Evolutionary conservation across 2,329 filamentous ascomycete genomes (phyloP).

Genomic region (Hypocrella siamensis): DNA sequence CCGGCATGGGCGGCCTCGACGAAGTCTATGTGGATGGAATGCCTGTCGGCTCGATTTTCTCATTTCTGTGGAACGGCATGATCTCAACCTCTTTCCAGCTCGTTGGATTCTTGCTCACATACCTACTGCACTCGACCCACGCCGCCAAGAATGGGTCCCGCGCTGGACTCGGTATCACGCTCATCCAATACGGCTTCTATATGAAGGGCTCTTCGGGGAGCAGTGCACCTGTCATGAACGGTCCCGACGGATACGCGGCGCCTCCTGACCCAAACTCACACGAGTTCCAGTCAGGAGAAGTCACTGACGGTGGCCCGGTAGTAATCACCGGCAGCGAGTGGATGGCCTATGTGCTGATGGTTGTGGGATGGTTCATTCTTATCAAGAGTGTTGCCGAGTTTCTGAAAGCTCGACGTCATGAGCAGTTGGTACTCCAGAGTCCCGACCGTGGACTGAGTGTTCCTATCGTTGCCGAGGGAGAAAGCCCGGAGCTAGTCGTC

Average conservation of each 20-base stretch:
- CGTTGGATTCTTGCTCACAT: slow-evolving; percentile 93
- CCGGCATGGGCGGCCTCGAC: slow-evolving; percentile 75
- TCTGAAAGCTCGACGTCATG: slow-evolving; percentile 71
- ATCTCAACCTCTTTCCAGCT: slow-evolving; percentile 96
- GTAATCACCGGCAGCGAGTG: slow-evolving; percentile 66
- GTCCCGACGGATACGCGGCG: slow-evolving; percentile 44
- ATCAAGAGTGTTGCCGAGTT: slow-evolving; percentile 92
- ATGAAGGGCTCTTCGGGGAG: slow-evolving; percentile 54
- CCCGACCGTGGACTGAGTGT: slow-evolving; percentile 76
- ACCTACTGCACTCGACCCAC: slow-evolving; percentile 93
- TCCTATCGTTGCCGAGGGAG: slow-evolving; percentile 74
- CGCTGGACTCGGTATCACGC: slow-evolving; percentile 82
- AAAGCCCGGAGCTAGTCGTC: slow-evolving; percentile 62
- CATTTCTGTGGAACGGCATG: slow-evolving; percentile 84
- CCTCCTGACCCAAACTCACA: slow-evolving; percentile 83
- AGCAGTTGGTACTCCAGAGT: slow-evolving; percentile 83
- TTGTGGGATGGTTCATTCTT: slow-evolving; percentile 94
- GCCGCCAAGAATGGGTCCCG: slow-evolving; percentile 95
- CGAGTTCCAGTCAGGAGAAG: slow-evolving; percentile 63
- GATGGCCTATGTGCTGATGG: slow-evolving; percentile 87
- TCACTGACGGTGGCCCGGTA: slow-evolving; percentile 32
- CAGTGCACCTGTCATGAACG: slow-evolving; percentile 27
- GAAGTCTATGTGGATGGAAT: slow-evolving; percentile 96
- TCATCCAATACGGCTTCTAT: slow-evolving; percentile 93
- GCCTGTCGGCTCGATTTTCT: slow-evolving; percentile 76